Conservation (phyloP, 106 monocot species). For the Dendrobium nobile region DNA sequence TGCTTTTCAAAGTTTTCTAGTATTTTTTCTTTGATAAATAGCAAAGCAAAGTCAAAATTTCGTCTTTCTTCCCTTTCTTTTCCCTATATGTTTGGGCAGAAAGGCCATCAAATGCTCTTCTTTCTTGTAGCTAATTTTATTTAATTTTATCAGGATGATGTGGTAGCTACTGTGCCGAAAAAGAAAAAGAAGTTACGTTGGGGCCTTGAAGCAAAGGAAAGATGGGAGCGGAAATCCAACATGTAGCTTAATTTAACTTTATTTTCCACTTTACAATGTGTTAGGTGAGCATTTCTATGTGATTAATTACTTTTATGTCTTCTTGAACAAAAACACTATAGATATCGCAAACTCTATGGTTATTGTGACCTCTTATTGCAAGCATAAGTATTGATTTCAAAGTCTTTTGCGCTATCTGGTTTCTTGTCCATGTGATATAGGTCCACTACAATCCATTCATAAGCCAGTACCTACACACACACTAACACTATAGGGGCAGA, state of each 20-base stretch:
- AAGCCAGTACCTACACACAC: too few relatives aligned
- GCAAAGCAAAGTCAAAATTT: background rate
- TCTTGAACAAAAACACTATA: background rate
- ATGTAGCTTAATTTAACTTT: background rate
- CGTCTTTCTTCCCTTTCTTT: background rate
- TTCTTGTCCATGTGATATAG: too few relatives aligned
- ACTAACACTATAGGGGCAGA: too few relatives aligned
- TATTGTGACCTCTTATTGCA: background rate
- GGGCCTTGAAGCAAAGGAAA: conserved; percentile 10
- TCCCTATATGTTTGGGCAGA: background rate
- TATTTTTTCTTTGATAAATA: background rate
- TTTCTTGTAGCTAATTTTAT: background rate
- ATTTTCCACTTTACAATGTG: background rate
- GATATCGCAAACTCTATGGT: background rate
- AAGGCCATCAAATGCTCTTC: background rate
- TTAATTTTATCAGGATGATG: background rate
- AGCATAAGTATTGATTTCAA: background rate
- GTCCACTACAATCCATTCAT: too few relatives aligned
- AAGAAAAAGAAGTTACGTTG: conserved; percentile 7
- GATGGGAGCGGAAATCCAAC: conserved; percentile 11
- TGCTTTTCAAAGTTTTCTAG: background rate
- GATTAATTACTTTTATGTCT: background rate
- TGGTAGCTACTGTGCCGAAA: background rate
- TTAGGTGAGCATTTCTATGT: background rate
- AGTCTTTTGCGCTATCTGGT: background rate